Percentiles rank a stretch among this genome's conserved stretches.
These are phyloP conservation scores for Stellera chamaejasme DNA, from an alignment of 345 rosid species.

Conservation along the genomic window DNA sequence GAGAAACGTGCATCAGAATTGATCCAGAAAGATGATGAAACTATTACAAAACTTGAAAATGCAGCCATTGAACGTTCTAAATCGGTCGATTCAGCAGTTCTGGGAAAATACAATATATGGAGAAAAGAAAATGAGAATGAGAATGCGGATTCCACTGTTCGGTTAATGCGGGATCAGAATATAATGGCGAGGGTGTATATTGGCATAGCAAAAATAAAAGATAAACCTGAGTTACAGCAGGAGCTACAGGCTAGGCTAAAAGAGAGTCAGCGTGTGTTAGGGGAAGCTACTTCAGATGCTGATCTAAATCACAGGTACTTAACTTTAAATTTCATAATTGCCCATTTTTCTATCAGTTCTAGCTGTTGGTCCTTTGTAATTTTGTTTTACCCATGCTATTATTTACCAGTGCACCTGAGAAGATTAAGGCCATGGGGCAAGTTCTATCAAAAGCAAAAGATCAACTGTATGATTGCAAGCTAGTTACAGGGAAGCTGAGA, in stretches of 20 bases:
- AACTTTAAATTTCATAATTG: slow-evolving; percentile 1
- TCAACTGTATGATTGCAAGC: slow-evolving; percentile 85
- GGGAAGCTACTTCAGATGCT: slow-evolving; percentile 70
- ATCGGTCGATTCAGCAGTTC: slow-evolving; percentile 88
- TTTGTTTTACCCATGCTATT: slow-evolving; percentile 8
- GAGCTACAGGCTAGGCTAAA: slow-evolving; percentile 76
- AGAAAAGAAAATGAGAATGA: slow-evolving; percentile 88
- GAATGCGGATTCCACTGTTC: slow-evolving; percentile 76
- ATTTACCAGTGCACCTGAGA: slow-evolving; percentile 58
- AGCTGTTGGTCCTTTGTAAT: slow-evolving; percentile 3
- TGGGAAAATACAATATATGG: slow-evolving; percentile 97
- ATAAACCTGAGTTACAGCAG: slow-evolving; percentile 52
- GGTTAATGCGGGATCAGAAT: slow-evolving; percentile 89
- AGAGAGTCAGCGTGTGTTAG: slow-evolving; percentile 76
- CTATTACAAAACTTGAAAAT: slow-evolving; percentile 72
- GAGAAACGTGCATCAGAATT: slow-evolving; percentile 72
- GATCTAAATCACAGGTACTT: slow-evolving; percentile 75
- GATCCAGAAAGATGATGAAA: slow-evolving; percentile 62
- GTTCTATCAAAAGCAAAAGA: slow-evolving; percentile 73
- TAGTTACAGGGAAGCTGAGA: slow-evolving; percentile 92
- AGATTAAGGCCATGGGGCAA: slow-evolving; percentile 89
- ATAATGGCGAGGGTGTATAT: slow-evolving; percentile 91
- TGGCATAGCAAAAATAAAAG: slow-evolving; percentile 73
- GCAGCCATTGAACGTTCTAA: slow-evolving; percentile 93
- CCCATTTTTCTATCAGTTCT: slow-evolving; percentile 7